Evolutionary conservation across 2,329 filamentous ascomycete genomes (phyloP), one percentile per base, ranked within the genome.

Genomic region (Alternaria brassicae): DNA sequence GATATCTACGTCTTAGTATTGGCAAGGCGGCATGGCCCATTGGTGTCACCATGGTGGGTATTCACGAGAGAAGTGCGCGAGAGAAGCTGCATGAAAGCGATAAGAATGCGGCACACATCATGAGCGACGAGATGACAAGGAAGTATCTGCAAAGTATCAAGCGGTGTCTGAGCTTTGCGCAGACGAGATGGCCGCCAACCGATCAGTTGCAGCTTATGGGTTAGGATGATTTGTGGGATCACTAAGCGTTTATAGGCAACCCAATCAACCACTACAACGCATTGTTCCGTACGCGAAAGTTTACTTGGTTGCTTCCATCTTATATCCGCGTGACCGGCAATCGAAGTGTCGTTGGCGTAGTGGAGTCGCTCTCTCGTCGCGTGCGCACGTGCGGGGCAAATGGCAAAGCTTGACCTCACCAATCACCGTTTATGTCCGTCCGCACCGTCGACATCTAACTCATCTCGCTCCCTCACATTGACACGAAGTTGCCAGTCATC

Each of bases 61-160:
- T 99, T 71, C 95, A 99, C 86, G 95, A 98, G 83, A 88, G 95
- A 74, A 95, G 91, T 67, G 94, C 95, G 19, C 87, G 95, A 63
- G 95, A 99, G 81, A 99, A 99, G 81, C 82, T 99, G 60, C 93
- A 98, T 76, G 88, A 95, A 77, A 85, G 82, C 61, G 86, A 87
- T 64, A 85, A 86, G 66, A 90, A 89, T 58, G 90, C 93, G 72
- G 95, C 94, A 4, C 93, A 99, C 77, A 97, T 98, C 70, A 93
- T 99, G 89, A 94, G 93, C 58, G 95, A 98, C 75, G 95, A 99
- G 81, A 89, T 91, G 42, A 99, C 95, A 52, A 86, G 95, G 67
- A 99, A 98, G 81, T 97, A 93, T 75, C 79, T 99, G 67, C 95
- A 99, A 82, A 97, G 94, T 76, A 98, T 99, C 78, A 99, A 99